These are phyloP conservation scores for Lentinus brumalis DNA, from an alignment of 768 basidiomycete genomes.

Conservation along the genomic window DNA sequence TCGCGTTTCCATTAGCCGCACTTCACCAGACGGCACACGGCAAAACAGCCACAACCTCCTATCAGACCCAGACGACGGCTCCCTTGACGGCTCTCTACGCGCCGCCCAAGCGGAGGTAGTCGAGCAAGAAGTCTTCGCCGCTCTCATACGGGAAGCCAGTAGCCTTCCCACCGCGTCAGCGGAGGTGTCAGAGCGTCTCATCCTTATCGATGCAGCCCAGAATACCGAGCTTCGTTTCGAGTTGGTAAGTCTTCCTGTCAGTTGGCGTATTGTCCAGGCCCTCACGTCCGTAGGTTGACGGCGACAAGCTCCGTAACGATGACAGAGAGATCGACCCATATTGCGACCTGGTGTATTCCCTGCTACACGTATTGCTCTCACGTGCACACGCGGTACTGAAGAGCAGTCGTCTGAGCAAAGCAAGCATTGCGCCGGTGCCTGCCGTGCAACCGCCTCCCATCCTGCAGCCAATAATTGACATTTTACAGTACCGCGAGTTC, in stretches of 20 bases:
- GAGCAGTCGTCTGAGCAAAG: slow-evolving; percentile 36
- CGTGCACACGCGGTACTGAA: slow-evolving; percentile 58
- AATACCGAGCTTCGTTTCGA: slow-evolving; percentile 71
- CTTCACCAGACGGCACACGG: slow-evolving; percentile 35
- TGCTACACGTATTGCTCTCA: slow-evolving; percentile 64
- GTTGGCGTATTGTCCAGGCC: not conserved
- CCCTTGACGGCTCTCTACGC: slow-evolving; percentile 54
- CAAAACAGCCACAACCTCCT: slow-evolving; percentile 42
- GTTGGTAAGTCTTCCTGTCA: slow-evolving; percentile 48
- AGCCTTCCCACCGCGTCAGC: slow-evolving; percentile 74
- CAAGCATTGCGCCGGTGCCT: slow-evolving; percentile 25
- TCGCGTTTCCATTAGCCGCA: slow-evolving; percentile 53
- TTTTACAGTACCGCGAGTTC: slow-evolving; percentile 80
- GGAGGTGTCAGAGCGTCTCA: slow-evolving; percentile 75
- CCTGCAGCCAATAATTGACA: slow-evolving; percentile 74
- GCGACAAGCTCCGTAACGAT: slow-evolving; percentile 10
- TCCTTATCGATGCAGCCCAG: slow-evolving; percentile 77
- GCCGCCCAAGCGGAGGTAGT: slow-evolving; percentile 71
- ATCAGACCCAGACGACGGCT: slow-evolving; percentile 31
- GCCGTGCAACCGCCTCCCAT: slow-evolving; percentile 44
- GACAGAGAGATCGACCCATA: slow-evolving; percentile 18
- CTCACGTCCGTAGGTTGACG: slow-evolving; percentile 30
- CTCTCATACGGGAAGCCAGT: slow-evolving; percentile 77
- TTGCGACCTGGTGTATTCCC: slow-evolving; percentile 72
- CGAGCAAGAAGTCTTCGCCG: slow-evolving; percentile 78